Percentiles rank a stretch among this genome's conserved stretches.
phyloP scores from a whole-genome alignment of 345 rosid species.

The Mallotus nudiflorus region DNA sequence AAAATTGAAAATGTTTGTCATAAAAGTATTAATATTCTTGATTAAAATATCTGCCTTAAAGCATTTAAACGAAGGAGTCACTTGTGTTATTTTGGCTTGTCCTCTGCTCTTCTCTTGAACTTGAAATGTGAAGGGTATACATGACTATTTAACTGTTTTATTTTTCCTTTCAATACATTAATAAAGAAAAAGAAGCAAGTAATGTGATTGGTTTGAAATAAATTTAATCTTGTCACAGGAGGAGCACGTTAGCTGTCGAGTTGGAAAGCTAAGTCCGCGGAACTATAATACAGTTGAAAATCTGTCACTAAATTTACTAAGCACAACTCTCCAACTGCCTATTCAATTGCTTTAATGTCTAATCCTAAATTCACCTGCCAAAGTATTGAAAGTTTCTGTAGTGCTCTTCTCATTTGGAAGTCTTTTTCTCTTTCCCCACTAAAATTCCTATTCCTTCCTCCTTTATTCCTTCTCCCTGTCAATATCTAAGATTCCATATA shows the following conservation, averaged over 20 bases:
- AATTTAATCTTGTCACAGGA: background rate
- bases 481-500: background rate
- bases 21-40: background rate
- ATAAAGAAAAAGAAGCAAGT: background rate
- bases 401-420: background rate
- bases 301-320: conserved; percentile 11
- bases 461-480: background rate
- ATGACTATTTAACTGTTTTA: too few relatives aligned
- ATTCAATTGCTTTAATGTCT: conserved; percentile 23
- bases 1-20: background rate
- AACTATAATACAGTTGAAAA: conserved; percentile 17
- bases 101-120: too few relatives aligned
- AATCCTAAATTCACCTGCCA: conserved; percentile 27
- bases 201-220: too few relatives aligned
- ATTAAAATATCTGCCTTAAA: too few relatives aligned
- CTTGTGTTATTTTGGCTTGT: too few relatives aligned
- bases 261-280: background rate
- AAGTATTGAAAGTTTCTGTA: background rate
- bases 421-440: background rate
- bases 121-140: too few relatives aligned
- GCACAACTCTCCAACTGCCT: conserved; percentile 23
- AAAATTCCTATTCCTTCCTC: background rate
- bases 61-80: too few relatives aligned
- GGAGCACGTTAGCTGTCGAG: background rate
- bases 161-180: background rate